Conservation (phyloP, 805 yeast species). For the Maudiozyma saulgeensis region DNA sequence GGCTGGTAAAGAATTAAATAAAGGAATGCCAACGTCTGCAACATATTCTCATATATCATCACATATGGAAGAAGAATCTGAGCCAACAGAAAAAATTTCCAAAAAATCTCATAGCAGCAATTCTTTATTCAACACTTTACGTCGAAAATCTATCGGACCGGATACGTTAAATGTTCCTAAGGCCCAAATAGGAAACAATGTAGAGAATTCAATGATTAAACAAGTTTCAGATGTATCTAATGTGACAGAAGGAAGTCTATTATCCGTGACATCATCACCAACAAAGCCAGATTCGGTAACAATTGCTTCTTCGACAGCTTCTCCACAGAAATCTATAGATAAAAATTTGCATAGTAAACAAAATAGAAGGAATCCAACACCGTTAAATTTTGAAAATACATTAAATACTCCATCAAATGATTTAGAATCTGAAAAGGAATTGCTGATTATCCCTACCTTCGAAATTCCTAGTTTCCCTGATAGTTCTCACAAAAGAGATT, state of each 20-base stretch:
- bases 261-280: background rate
- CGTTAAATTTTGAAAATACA: constrained; percentile 17
- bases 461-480: background rate
- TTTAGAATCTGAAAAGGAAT: background rate
- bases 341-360: background rate
- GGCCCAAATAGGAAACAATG: background rate
- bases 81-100: constrained; percentile 14
- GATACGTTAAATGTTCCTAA: background rate
- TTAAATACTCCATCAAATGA: background rate
- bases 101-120: constrained; percentile 24
- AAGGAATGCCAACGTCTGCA: constrained; percentile 5
- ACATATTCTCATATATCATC: constrained; percentile 1
- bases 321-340: background rate
- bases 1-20: constrained; percentile 5
- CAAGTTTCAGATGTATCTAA: background rate
- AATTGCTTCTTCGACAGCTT: background rate
- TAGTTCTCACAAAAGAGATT: constrained; percentile 20
- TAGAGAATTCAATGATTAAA: background rate
- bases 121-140: constrained; percentile 22
- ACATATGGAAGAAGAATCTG: background rate
- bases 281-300: background rate
- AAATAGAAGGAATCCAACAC: constrained; percentile 21
- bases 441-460: background rate
- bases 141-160: constrained; percentile 1
- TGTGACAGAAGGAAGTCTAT: background rate